A percentile compares a stretch with the other conserved stretches of the same genome.
Evolutionary conservation across 257 asterid genomes (phyloP).

Genomic region (Salvia splendens): DNA sequence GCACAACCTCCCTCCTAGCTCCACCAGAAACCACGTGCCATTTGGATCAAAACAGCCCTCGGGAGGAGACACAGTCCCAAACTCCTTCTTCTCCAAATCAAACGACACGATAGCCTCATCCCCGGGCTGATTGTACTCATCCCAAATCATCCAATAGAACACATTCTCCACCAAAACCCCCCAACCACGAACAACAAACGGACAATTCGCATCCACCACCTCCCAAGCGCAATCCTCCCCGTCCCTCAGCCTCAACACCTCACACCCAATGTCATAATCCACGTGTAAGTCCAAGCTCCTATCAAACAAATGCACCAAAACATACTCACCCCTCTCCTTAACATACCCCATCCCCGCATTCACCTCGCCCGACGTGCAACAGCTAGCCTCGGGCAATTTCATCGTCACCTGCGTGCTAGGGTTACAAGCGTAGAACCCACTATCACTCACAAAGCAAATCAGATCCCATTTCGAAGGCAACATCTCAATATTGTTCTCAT

Average conservation of each 20-base stretch:
- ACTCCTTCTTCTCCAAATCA: slow-evolving; percentile 52
- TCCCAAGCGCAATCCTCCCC: slow-evolving; percentile 48
- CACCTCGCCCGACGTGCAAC: slow-evolving; percentile 55
- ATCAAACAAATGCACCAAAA: slow-evolving; percentile 58
- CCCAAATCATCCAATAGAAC: slow-evolving; percentile 69
- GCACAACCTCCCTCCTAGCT: slow-evolving; percentile 53
- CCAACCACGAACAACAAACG: slow-evolving; percentile 55
- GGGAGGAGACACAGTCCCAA: slow-evolving; percentile 52
- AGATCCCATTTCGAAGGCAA: slow-evolving; percentile 59
- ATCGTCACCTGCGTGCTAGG: slow-evolving; percentile 50
- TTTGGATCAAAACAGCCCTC: slow-evolving; percentile 47
- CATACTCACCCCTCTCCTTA: slow-evolving; percentile 52
- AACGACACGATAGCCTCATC: slow-evolving; percentile 53
- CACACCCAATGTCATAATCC: slow-evolving; percentile 58
- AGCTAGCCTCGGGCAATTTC: slow-evolving; percentile 54
- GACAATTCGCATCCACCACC: slow-evolving; percentile 49
- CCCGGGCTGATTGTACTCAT: slow-evolving; percentile 42
- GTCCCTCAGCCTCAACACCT: slow-evolving; percentile 46
- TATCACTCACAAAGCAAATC: slow-evolving; percentile 51
- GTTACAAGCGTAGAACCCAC: slow-evolving; percentile 56
- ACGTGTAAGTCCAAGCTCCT: slow-evolving; percentile 52
- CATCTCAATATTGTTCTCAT: slow-evolving; percentile 46
- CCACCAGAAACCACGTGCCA: slow-evolving; percentile 55
- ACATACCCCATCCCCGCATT: slow-evolving; percentile 59
- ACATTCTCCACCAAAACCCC: slow-evolving; percentile 54